Evolutionary conservation across 768 basidiomycete species (phyloP).

Genomic region (Phlegmacium glaucopus): DNA sequence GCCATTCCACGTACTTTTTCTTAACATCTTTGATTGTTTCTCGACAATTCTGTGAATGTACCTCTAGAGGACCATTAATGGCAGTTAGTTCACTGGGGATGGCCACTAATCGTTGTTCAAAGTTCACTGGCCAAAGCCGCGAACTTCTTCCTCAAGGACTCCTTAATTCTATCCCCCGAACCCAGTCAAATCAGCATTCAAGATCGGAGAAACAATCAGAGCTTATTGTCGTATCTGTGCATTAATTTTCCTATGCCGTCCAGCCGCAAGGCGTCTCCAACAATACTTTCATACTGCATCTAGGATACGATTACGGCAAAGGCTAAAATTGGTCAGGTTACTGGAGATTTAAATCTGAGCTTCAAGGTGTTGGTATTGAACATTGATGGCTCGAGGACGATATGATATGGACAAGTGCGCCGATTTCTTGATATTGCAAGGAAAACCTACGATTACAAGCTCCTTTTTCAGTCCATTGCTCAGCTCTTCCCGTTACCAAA

Average conservation of each 20-base stretch:
- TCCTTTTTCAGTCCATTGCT: conserved; percentile 84
- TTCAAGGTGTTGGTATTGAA: conserved; percentile 96
- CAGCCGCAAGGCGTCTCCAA: too few species aligned
- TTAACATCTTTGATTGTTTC: too few species aligned
- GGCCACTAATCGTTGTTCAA: conserved; percentile 61
- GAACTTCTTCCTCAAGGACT: too few species aligned
- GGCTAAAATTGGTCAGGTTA: conserved; percentile 89
- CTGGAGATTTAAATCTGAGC: too few species aligned
- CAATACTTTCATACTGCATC: conserved; percentile 70
- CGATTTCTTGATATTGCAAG: conserved; percentile 94
- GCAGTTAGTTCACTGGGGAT: conserved; percentile 74
- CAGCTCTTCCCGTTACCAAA: conserved; percentile 91
- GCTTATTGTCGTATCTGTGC: too few species aligned
- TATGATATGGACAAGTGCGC: conserved; percentile 98
- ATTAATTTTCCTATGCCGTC: conserved; percentile 83
- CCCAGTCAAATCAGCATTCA: neutral
- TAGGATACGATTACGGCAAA: conserved; percentile 92
- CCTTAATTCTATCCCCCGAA: conserved; percentile 66
- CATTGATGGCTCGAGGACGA: conserved; percentile 90
- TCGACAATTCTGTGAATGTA: too few species aligned
- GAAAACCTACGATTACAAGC: conserved; percentile 99
- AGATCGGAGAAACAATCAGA: neutral
- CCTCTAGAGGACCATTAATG: conserved; percentile 50
- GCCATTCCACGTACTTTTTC: too few species aligned
- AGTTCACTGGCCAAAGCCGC: conserved; percentile 73